Base-by-base conservation (phyloP, 345 rosid species). In the thale cress (Arabidopsis thaliana) region DNA sequence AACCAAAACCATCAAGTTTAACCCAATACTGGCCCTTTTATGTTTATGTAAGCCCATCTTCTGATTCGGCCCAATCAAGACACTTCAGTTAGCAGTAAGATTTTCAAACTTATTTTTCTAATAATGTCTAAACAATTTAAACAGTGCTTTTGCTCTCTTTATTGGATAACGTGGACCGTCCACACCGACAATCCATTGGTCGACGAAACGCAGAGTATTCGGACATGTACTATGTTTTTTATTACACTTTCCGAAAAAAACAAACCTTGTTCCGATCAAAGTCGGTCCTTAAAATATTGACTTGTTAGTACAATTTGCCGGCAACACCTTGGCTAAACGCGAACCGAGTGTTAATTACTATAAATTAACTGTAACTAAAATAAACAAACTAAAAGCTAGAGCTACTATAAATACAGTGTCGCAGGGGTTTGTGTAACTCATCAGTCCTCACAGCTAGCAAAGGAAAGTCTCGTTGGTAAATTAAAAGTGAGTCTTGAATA, bases 121-220 rank as follows among this genome's bases (percentile, higher is more conserved):
- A 52, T 20, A 6, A 8, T 22, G 34, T 61, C 42, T 9, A 14
- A 16, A n/a, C 42, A 42, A 37, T 55, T 13, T 45, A 45, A 44
- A 30, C n/a, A 20, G 13, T 40, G 8, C 11, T 16, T 36, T 49
- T 24, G 28, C 57, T 37, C 23, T 66, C 34, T 67, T 66, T 38
- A 58, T 58, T 24, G 67, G 67, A 59, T 37, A 24, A 13, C 28
- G 78, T 66, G 53, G 67, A 58, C 73, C 67, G 78, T 7, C 78
- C 78, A 75, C 44, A 75, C 61, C 60, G 78, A 66, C 78, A 45
- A 66, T 58, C 78, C 67, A 28, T 67, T 59, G 59, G 67, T 74
- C 33, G 52, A 44, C 30, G 73, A 20, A 67, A 52, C 50, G 32
- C 59, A 33, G n/a, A 23, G 79, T 52, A 60, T 68, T 51, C 30